Base-by-base conservation (phyloP, 345 rosid species). In the Dimocarpus longan region DNA sequence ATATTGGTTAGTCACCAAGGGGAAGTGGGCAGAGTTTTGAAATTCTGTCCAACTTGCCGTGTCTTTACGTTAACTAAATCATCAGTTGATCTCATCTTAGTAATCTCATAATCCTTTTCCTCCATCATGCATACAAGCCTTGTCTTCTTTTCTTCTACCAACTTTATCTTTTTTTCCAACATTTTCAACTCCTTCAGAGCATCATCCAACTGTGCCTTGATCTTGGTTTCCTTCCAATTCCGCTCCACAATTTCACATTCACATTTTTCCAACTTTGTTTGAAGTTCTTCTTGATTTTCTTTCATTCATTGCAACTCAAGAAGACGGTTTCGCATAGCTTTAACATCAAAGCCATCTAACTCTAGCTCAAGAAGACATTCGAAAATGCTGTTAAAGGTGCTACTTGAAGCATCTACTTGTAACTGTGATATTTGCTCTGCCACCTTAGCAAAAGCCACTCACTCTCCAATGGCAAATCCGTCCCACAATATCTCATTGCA, bases 321-420 rank as follows among this genome's bases (percentile, higher is more conserved):
- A 42, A 87, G 40, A 11, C 77, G 77, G 10, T 44, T 73, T 26
- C 1, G 46, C 24, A 83, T 32, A 6, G 78, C 24, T 54, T 68
- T 66, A 24, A 83, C 73, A 43, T 81, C 76, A 79, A 87, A 86
- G 57, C 87, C 89, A 60, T 59, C 78, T 48, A 21, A 66, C 71
- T 82, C 84, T 10, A 2, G 37, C 37, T 32, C 37, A 32, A 32
- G 37, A 32, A 32, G 37, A 32, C 37, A 32, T 32, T 32, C 37
- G 2, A 32, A 32, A 84, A 77, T 50, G 68, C 73, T 37, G 18
- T 44, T 44, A 28, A 80, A 73, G 15, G 63, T 57, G 37, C 37
- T 32, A 26, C 28, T 32, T 32, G 37, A 32, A 26, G 28, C 37
- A 32, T 32, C 37, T 32, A 3, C 37, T 32, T 32, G 3, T 32